A percentile compares a stretch with the other conserved stretches of the same genome.
phyloP scores from a whole-genome alignment of 306 rosid species.

The Hippophae gyantsensis region DNA sequence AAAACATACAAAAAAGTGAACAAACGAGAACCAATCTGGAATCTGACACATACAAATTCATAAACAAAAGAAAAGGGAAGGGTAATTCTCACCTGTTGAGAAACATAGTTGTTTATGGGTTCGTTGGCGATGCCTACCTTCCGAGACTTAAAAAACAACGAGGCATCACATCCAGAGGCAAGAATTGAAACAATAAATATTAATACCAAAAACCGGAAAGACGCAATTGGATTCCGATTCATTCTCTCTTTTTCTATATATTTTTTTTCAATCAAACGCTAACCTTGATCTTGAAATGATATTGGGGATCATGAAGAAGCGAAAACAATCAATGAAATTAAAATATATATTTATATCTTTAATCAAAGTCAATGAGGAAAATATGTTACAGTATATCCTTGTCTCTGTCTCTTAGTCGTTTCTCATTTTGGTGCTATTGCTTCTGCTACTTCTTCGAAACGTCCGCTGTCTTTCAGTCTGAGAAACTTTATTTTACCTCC shows the following conservation, averaged over 20 bases:
- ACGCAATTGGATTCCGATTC: slow-evolving; percentile 4
- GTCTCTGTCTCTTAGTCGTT: too few relatives aligned
- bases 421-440: too few relatives aligned
- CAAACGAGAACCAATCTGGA: background rate
- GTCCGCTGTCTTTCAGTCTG: too few relatives aligned
- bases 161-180: slow-evolving; percentile 5
- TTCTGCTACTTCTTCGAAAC: too few relatives aligned
- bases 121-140: background rate
- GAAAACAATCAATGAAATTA: background rate
- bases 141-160: background rate
- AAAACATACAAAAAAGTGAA: background rate
- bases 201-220: background rate
- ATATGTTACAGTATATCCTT: too few relatives aligned
- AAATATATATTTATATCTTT: too few relatives aligned
- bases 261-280: too few relatives aligned
- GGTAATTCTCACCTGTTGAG: background rate
- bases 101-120: background rate
- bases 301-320: background rate
- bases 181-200: slow-evolving; percentile 5
- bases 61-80: background rate
- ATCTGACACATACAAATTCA: background rate
- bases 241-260: background rate
- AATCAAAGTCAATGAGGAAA: too few relatives aligned
- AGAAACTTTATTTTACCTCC: too few relatives aligned
- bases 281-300: too few relatives aligned